Percentiles rank a stretch among this genome's conserved stretches.
Conservation (phyloP, 176 grass and related monocot genomes). For the Zizania latifolia region DNA sequence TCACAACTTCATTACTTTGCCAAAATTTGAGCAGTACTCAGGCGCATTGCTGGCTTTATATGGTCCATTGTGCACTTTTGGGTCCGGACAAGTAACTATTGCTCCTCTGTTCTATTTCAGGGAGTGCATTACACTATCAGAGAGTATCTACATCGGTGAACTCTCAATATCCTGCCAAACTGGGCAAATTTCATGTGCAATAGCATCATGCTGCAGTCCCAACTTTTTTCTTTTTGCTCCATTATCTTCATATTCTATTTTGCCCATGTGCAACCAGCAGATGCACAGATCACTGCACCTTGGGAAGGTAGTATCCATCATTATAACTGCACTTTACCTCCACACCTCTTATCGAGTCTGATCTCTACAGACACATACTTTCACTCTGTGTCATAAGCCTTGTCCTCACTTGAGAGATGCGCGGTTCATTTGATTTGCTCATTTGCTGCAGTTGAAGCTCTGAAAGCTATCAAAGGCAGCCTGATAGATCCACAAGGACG, state of each 20-base stretch:
- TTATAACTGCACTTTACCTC: background rate
- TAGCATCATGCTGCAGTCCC: slow-evolving; percentile 4
- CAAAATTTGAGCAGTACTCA: background rate
- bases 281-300: slow-evolving; percentile 54
- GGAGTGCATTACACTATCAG: background rate
- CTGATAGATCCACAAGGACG: slow-evolving; percentile 45
- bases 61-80: background rate
- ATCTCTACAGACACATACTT: background rate
- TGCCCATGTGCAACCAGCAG: slow-evolving; percentile 19
- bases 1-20: background rate
- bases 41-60: background rate
- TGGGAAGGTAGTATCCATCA: slow-evolving; percentile 66
- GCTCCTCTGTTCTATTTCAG: slow-evolving; percentile 12
- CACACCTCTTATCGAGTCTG: background rate
- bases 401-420: background rate
- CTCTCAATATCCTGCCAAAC: background rate
- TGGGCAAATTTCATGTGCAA: background rate
- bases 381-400: slow-evolving; percentile 7
- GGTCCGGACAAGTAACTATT: background rate
- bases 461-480: slow-evolving; percentile 54
- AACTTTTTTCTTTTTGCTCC: background rate
- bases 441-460: slow-evolving; percentile 65
- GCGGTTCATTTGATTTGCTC: slow-evolving; percentile 27
- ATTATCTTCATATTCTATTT: slow-evolving; percentile 34
- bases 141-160: background rate